Conservation (phyloP, 2,329 filamentous ascomycete genomes). For the Trichoderma citrinoviride region DNA sequence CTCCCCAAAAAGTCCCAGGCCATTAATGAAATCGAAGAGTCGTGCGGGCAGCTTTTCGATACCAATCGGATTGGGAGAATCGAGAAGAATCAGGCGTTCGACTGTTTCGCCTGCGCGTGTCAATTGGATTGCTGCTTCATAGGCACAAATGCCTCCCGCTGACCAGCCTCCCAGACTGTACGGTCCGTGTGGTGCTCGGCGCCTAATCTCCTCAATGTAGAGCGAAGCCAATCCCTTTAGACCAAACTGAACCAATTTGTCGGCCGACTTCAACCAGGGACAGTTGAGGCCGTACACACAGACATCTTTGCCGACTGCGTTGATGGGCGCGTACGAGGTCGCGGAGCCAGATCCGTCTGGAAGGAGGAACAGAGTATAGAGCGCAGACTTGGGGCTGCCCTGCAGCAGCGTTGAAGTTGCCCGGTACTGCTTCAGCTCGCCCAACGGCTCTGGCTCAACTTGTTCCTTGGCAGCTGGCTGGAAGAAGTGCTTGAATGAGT, state of each 20-base stretch:
- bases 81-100: slow-evolving; percentile 60
- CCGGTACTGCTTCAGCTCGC: slow-evolving; percentile 12
- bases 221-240: slow-evolving; percentile 43
- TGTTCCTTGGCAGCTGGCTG: neutral
- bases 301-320: slow-evolving; percentile 42
- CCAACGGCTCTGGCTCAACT: neutral
- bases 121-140: slow-evolving; percentile 61
- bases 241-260: slow-evolving; percentile 35
- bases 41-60: slow-evolving; percentile 61
- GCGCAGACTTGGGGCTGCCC: slow-evolving; percentile 11
- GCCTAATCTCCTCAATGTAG: slow-evolving; percentile 61
- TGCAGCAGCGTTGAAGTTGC: slow-evolving; percentile 16
- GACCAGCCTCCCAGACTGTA: slow-evolving; percentile 71
- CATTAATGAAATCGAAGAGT: slow-evolving; percentile 69
- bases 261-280: slow-evolving; percentile 60
- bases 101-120: slow-evolving; percentile 55
- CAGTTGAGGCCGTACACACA: slow-evolving; percentile 55
- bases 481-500: slow-evolving; percentile 46
- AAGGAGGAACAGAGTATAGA: slow-evolving; percentile 29
- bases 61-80: slow-evolving; percentile 62
- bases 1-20: slow-evolving; percentile 67
- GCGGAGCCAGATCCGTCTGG: slow-evolving; percentile 59
- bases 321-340: slow-evolving; percentile 56
- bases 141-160: slow-evolving; percentile 70
- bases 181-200: slow-evolving; percentile 64